Evolutionary conservation across 495 filamentous ascomycete species (phyloP), one percentile per base, ranked within the genome.

Genomic region (Glonium stellatum): DNA sequence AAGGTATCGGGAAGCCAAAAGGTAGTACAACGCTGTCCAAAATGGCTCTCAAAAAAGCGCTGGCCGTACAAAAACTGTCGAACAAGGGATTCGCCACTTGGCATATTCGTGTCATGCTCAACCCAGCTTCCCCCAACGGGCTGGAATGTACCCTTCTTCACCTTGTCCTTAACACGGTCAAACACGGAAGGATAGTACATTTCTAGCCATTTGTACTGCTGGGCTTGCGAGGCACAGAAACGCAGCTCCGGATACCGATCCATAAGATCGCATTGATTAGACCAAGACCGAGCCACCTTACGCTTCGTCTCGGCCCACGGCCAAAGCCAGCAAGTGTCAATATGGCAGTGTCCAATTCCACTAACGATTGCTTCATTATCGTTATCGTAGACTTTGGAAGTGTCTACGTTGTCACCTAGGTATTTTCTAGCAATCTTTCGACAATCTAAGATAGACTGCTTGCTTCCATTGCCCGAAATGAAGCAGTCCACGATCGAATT

Each of bases 1-100:
- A 98, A 98, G 1, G 93, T 98, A 71, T 98, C 93, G 1, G 93
- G 93, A 21, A 98, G 77, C 93, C 93, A 98, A 76, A 98, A 98
- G 0, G 93, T 98, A 48, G 77, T 83, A 68, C 85, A 88, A 59
- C 93, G 84, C 67, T 89, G 83, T 25, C 93, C 93, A 72, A 98
- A 98, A 60, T 88, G 83, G 70, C 88, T 90, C 70, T 98, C 87
- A 65, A 95, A 98, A 73, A 91, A 95, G 34, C 93, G 82, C 70
- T 98, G 93, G 27, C 91, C 90, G 62, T 95, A 95, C 35, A 97
- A 69, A 67, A 98, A 98, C 68, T 98, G 93, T n/a, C 93, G 83
- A 53, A 92, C 85, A 22, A 98, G 79, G 5, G 92, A 96, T 73
- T 98, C 93, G 39, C 93, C 93, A 63, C 90, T 89, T 0, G 93